Conservation (phyloP, 257 asterid genomes). For the Fraxinus anomala region DNA sequence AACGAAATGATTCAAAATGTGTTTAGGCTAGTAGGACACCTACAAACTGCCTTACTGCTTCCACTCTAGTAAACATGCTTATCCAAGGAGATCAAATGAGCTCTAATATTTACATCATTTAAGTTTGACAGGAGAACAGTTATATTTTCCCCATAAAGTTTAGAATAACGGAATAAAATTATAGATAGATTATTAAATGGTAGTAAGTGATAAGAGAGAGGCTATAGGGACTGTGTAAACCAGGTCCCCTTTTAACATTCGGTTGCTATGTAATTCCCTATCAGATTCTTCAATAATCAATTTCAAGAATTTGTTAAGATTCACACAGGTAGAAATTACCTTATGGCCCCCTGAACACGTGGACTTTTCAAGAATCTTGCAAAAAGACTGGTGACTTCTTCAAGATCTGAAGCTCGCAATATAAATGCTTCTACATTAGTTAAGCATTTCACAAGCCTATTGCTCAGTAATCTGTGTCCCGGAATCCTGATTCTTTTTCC, state of each 20-base stretch:
- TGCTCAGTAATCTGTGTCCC: constrained; percentile 70
- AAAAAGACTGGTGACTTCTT: constrained; percentile 79
- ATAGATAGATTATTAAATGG: neutral
- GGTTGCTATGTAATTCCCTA: too few species aligned
- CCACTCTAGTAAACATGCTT: too few species aligned
- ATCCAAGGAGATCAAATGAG: too few species aligned
- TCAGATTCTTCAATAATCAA: too few species aligned
- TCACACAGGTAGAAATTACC: constrained; percentile 45
- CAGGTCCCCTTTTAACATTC: neutral
- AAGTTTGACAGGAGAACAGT: too few species aligned
- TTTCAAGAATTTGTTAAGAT: neutral
- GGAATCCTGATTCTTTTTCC: constrained; percentile 50
- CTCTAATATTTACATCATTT: too few species aligned
- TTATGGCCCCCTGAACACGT: constrained; percentile 86
- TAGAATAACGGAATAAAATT: too few species aligned
- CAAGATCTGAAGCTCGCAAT: constrained; percentile 74
- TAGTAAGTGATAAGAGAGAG: neutral
- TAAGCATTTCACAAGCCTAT: constrained; percentile 65
- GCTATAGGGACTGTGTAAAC: neutral
- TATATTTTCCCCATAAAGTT: too few species aligned
- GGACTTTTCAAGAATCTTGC: constrained; percentile 74
- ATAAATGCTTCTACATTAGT: constrained; percentile 83
- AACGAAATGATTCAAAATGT: too few species aligned
- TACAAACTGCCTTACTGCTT: too few species aligned
- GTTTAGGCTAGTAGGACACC: too few species aligned